Evolutionary conservation across 2,329 filamentous ascomycete genomes (phyloP).

Genomic region (Niveomyces coronatus): DNA sequence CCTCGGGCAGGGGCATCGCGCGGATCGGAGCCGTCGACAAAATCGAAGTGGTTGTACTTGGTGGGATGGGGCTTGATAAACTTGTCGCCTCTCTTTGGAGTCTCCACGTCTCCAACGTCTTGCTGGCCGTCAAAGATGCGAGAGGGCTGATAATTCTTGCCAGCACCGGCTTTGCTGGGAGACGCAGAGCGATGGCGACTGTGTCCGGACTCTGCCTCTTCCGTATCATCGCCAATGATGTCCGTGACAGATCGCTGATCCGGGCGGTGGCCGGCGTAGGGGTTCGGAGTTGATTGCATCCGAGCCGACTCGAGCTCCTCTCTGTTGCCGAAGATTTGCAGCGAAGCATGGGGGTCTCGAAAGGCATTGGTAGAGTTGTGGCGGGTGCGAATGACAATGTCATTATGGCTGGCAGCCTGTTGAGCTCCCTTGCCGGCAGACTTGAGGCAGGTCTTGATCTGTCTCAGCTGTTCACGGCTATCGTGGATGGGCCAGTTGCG

Average conservation of each 20-base stretch:
- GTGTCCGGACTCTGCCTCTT: constrained; percentile 25
- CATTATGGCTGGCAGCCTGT: constrained; percentile 24
- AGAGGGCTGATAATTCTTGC: constrained; percentile 52
- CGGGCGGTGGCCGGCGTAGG: constrained; percentile 49
- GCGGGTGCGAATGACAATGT: constrained; percentile 34
- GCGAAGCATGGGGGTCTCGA: constrained; percentile 58
- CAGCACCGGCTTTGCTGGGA: constrained; percentile 35
- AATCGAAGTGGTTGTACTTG: constrained; percentile 81
- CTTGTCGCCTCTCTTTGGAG: constrained; percentile 32
- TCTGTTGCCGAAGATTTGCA: constrained; percentile 64
- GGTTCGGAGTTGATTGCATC: constrained; percentile 44
- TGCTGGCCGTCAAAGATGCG: constrained; percentile 53
- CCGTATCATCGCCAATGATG: constrained; percentile 48
- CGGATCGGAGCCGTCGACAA: constrained; percentile 54
- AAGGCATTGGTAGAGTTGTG: constrained; percentile 43
- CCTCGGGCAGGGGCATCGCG: constrained; percentile 35
- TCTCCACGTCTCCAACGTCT: constrained; percentile 29
- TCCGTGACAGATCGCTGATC: constrained; percentile 62
- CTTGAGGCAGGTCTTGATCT: constrained; percentile 57
- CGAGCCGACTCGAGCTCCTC: constrained; percentile 46
- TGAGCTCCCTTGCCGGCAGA: constrained; percentile 28
- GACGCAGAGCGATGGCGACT: constrained; percentile 38
- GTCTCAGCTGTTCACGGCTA: constrained; percentile 68
- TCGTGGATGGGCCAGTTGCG: constrained; percentile 94
- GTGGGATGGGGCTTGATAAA: constrained; percentile 58